Evolutionary conservation across 768 basidiomycete species (phyloP).

Genomic region (Amanita pseudoporphyria): DNA sequence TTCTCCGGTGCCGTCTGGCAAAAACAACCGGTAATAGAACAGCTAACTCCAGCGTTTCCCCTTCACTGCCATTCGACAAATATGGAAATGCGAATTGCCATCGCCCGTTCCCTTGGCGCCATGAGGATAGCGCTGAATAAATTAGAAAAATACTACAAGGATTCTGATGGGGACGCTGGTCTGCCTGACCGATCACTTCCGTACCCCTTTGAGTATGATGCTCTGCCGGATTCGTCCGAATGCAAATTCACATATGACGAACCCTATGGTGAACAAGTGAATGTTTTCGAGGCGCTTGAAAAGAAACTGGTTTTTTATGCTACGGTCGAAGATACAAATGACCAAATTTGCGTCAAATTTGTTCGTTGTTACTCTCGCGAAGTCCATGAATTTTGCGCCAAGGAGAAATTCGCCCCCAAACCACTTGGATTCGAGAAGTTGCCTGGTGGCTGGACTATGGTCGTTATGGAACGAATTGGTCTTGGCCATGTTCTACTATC

Average conservation of each 20-base stretch:
- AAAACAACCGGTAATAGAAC: constrained; percentile 8
- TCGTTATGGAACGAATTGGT: constrained; percentile 17
- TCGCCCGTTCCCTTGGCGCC: constrained; percentile 7
- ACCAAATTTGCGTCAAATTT: not conserved
- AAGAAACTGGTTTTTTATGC: not conserved
- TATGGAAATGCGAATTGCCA: not conserved
- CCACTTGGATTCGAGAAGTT: constrained; percentile 16
- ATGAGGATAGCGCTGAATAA: not conserved
- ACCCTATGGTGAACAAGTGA: not conserved
- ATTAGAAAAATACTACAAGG: not conserved
- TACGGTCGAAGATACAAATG: not conserved
- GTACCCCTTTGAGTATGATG: no score
- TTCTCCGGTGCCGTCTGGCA: constrained; percentile 11
- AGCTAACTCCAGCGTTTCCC: constrained; percentile 7
- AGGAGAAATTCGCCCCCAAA: constrained; percentile 9
- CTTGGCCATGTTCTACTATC: constrained; percentile 1
- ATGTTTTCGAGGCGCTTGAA: not conserved
- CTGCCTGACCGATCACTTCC: not conserved
- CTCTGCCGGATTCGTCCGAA: not conserved
- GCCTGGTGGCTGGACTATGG: constrained; percentile 19
- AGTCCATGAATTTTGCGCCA: not conserved
- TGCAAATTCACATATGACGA: not conserved
- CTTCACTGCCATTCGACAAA: constrained; percentile 1
- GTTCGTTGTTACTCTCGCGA: not conserved
- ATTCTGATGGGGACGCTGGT: not conserved